Conservation (phyloP, 345 rosid species). For the Salix arbutifolia region DNA sequence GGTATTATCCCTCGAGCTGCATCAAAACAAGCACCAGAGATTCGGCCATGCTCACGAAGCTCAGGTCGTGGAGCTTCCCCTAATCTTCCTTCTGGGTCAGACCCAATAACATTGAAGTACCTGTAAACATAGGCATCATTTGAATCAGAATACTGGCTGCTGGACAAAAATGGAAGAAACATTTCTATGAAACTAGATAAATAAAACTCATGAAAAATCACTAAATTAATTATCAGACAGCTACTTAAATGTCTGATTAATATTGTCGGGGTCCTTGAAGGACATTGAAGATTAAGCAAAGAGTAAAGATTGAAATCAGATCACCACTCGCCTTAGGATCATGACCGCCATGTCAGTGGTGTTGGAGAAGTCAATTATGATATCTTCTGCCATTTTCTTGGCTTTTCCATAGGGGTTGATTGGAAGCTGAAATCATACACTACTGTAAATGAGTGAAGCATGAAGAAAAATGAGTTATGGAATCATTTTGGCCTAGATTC, state of each 20-base stretch:
- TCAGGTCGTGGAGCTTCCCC: conserved; percentile 99
- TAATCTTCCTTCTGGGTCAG: conserved; percentile 88
- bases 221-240: not conserved
- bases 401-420: conserved; percentile 98
- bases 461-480: not conserved
- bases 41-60: conserved; percentile 89
- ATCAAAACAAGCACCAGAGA: conserved; percentile 97
- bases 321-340: conserved; percentile 64
- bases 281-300: not conserved
- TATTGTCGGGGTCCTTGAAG: not conserved
- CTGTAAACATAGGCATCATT: conserved; percentile 28
- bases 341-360: conserved; percentile 86
- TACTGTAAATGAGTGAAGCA: conserved; percentile 1
- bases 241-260: not conserved
- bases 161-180: not conserved
- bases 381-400: conserved; percentile 98
- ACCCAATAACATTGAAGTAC: conserved; percentile 95
- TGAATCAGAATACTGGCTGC: not conserved
- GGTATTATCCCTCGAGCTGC: conserved; percentile 88
- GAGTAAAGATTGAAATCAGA: not conserved
- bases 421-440: conserved; percentile 49
- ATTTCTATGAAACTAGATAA: not conserved
- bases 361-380: conserved; percentile 83
- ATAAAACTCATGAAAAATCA: not conserved
- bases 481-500: not conserved